These are phyloP conservation scores for Aspergillus sp. DNA, from an alignment of 2,329 filamentous ascomycete species.

Conservation along the genomic window DNA sequence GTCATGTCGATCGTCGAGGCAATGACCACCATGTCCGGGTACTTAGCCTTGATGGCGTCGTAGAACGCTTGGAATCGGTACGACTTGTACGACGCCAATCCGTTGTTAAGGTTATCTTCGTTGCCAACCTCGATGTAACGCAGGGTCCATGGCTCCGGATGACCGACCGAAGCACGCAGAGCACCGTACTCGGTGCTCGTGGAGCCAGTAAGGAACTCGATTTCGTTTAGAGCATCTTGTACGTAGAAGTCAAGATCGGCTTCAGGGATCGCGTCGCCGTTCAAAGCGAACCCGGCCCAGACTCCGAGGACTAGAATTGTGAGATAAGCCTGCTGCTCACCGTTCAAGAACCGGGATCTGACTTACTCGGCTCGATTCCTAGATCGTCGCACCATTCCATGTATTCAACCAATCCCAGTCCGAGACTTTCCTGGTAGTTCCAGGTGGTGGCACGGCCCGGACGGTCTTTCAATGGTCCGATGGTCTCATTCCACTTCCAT, in stretches of 20 bases:
- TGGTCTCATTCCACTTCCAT: conserved; percentile 55
- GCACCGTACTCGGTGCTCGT: conserved; percentile 37
- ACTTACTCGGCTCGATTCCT: conserved; percentile 37
- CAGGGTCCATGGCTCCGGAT: conserved; percentile 61
- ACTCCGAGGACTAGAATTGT: conserved; percentile 38
- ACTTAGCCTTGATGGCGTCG: conserved; percentile 56
- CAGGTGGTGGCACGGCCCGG: conserved; percentile 44
- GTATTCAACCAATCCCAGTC: conserved; percentile 49
- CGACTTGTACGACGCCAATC: conserved; percentile 51
- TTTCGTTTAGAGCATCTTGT: conserved; percentile 36
- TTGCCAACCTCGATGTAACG: conserved; percentile 67
- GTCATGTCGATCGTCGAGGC: conserved; percentile 29
- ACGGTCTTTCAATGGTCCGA: conserved; percentile 50
- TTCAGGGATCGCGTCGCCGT: conserved; percentile 33
- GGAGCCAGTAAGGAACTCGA: conserved; percentile 30
- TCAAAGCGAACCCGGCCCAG: conserved; percentile 46
- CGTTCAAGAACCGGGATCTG: not conserved
- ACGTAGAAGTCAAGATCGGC: conserved; percentile 34
- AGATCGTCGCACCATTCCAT: conserved; percentile 17
- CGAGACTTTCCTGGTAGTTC: conserved; percentile 47
- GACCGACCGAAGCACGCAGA: conserved; percentile 58
- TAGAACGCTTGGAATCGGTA: conserved; percentile 61
- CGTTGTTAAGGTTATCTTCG: conserved; percentile 62
- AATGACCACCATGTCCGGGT: conserved; percentile 55
- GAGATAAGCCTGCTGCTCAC: not conserved